These are phyloP conservation scores for Nicotiana rustica DNA, from an alignment of 305 asterid species.

Conservation along the genomic window DNA sequence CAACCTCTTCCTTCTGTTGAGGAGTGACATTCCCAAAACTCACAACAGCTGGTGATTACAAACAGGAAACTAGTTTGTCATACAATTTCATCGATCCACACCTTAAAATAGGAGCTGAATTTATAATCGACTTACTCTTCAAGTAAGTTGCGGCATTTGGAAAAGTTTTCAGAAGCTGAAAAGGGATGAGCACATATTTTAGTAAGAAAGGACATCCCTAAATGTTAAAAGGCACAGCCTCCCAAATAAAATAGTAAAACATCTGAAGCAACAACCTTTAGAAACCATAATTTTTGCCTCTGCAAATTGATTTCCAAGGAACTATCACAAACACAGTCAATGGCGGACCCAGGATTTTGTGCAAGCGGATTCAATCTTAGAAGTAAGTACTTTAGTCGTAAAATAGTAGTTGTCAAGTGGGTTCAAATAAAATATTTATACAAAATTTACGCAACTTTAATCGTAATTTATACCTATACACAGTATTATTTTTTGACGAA, in stretches of 20 bases:
- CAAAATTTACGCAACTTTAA: too few relatives aligned
- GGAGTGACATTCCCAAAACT: slow-evolving; percentile 72
- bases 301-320: neutral
- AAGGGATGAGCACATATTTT: slow-evolving; percentile 31
- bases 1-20: slow-evolving; percentile 64
- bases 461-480: too few relatives aligned
- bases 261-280: neutral
- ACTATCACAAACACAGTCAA: neutral
- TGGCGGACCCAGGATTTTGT: too few relatives aligned
- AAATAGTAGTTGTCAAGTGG: too few relatives aligned
- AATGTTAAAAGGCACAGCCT: neutral
- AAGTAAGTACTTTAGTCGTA: too few relatives aligned
- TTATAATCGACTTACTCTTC: slow-evolving; percentile 64
- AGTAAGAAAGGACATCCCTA: slow-evolving; percentile 20
- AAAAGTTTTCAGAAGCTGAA: slow-evolving; percentile 85
- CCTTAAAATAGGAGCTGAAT: slow-evolving; percentile 37
- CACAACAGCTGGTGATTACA: slow-evolving; percentile 62
- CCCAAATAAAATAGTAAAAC: neutral
- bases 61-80: slow-evolving; percentile 27
- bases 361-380: too few relatives aligned
- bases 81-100: slow-evolving; percentile 14
- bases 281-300: neutral
- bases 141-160: slow-evolving; percentile 66
- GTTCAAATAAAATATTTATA: too few relatives aligned
- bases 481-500: too few relatives aligned